These are phyloP conservation scores for Whalleya microplaca DNA, from an alignment of 2,329 filamentous ascomycete genomes.

Conservation along the genomic window DNA sequence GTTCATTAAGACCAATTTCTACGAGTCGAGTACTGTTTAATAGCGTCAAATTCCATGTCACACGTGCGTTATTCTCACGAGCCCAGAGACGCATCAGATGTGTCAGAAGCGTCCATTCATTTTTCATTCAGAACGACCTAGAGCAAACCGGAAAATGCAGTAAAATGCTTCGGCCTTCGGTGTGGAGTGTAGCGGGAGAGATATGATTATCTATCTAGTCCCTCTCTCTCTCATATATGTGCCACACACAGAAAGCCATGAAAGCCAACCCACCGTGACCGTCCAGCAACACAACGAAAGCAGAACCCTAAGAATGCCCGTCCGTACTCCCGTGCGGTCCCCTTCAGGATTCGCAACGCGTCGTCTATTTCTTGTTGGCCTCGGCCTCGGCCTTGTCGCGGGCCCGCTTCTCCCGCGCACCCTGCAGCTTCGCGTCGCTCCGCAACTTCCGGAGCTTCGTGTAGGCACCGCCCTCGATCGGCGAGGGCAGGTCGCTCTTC, in stretches of 20 bases:
- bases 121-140: constrained; percentile 39
- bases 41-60: constrained; percentile 12
- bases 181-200: constrained; percentile 23
- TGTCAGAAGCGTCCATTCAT: constrained; percentile 34
- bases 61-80: not conserved
- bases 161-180: constrained; percentile 33
- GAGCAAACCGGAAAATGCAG: constrained; percentile 40
- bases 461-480: constrained; percentile 83
- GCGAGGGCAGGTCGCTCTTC: constrained; percentile 78
- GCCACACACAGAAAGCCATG: constrained; percentile 29
- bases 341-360: constrained; percentile 33
- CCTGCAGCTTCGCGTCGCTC: constrained; percentile 78
- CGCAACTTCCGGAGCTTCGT: constrained; percentile 81
- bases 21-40: not conserved
- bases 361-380: constrained; percentile 80
- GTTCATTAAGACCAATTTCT: not conserved
- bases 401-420: constrained; percentile 90
- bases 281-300: constrained; percentile 39
- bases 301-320: constrained; percentile 41
- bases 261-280: constrained; percentile 37
- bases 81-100: too few species aligned
- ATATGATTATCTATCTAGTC: constrained; percentile 24
- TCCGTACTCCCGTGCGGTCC: constrained; percentile 41
- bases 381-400: constrained; percentile 86
- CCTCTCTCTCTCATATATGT: constrained; percentile 31